Conservation (phyloP, 192 early-diverging fungal species). For the Backusella circina region DNA sequence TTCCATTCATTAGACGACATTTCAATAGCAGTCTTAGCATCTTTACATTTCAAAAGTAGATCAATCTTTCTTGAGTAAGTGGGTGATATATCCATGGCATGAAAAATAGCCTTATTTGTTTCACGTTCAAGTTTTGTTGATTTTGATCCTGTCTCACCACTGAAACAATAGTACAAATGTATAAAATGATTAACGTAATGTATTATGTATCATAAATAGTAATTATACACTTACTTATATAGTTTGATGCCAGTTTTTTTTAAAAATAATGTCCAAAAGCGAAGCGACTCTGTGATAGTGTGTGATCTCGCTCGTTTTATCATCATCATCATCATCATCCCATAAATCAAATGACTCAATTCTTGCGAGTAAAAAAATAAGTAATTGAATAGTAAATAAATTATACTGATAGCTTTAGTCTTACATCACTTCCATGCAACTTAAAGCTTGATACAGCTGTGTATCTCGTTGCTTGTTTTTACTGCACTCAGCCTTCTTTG, state of each 20-base stretch:
- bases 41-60: too few relatives aligned
- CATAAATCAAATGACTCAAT: constrained; percentile 6
- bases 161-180: too few relatives aligned
- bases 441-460: neutral
- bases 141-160: too few relatives aligned
- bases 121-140: too few relatives aligned
- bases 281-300: neutral
- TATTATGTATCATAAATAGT: too few relatives aligned
- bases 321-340: neutral
- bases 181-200: too few relatives aligned
- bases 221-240: too few relatives aligned
- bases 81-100: too few relatives aligned
- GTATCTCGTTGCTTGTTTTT: constrained; percentile 1
- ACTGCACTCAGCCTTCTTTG: neutral
- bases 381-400: constrained; percentile 3
- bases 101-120: too few relatives aligned
- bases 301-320: constrained; percentile 4
- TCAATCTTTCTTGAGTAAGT: too few relatives aligned
- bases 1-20: too few relatives aligned
- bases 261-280: constrained; percentile 7
- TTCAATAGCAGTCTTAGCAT: too few relatives aligned
- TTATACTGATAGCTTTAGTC: constrained; percentile 2
- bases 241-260: neutral
- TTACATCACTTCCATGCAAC: constrained; percentile 3
- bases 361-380: neutral